phyloP scores from a whole-genome alignment of 2,329 filamentous ascomycete genomes.

The Fusarium siculi region DNA sequence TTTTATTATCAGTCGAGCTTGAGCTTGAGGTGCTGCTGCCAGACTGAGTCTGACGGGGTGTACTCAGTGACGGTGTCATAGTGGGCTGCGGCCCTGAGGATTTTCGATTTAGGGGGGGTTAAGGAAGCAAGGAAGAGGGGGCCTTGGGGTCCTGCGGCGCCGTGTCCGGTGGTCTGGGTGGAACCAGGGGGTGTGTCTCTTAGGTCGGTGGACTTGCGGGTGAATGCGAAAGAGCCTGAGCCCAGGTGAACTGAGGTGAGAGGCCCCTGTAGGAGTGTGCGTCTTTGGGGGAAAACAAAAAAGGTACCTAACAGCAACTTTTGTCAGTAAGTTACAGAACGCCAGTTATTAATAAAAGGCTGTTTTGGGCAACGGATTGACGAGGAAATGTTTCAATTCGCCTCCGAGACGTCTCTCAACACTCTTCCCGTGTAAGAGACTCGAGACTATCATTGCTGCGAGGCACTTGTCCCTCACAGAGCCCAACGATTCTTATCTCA shows the following conservation, averaged over 20 bases:
- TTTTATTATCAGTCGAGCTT: conserved; percentile 46
- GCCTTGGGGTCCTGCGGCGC: conserved; percentile 33
- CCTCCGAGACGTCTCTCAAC: not conserved
- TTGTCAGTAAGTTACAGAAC: conserved; percentile 28
- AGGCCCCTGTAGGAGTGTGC: conserved; percentile 33
- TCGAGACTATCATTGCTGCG: conserved; percentile 6
- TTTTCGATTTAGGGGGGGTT: conserved; percentile 40
- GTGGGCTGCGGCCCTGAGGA: conserved; percentile 44
- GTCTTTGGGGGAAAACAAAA: conserved; percentile 17
- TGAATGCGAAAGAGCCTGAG: conserved; percentile 1
- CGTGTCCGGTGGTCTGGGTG: conserved; percentile 41
- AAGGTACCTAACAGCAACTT: conserved; percentile 33
- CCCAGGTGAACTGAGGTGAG: conserved; percentile 30
- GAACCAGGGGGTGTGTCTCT: conserved; percentile 26
- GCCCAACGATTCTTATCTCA: conserved; percentile 30
- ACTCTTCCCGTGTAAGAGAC: conserved; percentile 15
- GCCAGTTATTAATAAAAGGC: conserved; percentile 8
- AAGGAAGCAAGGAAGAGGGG: conserved; percentile 27
- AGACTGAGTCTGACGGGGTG: conserved; percentile 39
- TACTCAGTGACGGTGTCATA: conserved; percentile 46
- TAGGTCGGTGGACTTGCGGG: conserved; percentile 8
- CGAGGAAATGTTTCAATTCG: conserved; percentile 4
- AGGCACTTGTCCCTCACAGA: not conserved
- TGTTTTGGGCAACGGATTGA: conserved; percentile 10
- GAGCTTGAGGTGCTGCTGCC: conserved; percentile 39